These are phyloP conservation scores for Arachis monticola DNA, from an alignment of 331 rosid genomes.

Conservation along the genomic window DNA sequence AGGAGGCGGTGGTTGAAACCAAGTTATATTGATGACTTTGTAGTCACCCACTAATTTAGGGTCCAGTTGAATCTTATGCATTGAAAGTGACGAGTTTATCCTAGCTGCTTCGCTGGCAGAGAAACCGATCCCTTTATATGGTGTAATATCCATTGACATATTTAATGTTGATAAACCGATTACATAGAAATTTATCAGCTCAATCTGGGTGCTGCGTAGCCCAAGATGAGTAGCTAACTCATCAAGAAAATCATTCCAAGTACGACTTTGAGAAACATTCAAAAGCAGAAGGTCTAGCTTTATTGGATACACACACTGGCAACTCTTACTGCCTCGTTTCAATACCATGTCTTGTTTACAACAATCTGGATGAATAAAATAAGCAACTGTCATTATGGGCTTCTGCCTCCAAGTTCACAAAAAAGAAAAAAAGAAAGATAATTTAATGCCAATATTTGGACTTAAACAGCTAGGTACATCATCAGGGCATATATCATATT, in stretches of 20 bases:
- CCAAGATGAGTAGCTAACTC: slow-evolving; percentile 73
- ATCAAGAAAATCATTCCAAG: slow-evolving; percentile 65
- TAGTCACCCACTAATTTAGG: slow-evolving; percentile 77
- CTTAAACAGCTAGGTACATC: slow-evolving; percentile 1
- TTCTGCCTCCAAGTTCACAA: slow-evolving; percentile 15
- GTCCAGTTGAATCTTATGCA: slow-evolving; percentile 72
- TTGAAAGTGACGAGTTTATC: slow-evolving; percentile 72
- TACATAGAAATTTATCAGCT: slow-evolving; percentile 78
- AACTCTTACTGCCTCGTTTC: slow-evolving; percentile 65
- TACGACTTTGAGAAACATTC: slow-evolving; percentile 76
- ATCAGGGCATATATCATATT: slow-evolving; percentile 1
- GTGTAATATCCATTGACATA: slow-evolving; percentile 92
- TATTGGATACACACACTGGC: slow-evolving; percentile 91
- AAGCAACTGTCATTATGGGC: slow-evolving; percentile 28
- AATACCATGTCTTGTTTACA: slow-evolving; percentile 78
- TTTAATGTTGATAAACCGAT: slow-evolving; percentile 63
- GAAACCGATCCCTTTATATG: slow-evolving; percentile 71
- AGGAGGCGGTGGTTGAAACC: slow-evolving; percentile 80
- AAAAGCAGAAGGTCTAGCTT: slow-evolving; percentile 88
- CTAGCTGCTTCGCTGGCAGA: slow-evolving; percentile 64
- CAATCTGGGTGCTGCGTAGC: slow-evolving; percentile 68
- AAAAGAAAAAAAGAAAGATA: slow-evolving; percentile 1
- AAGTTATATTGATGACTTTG: slow-evolving; percentile 77
- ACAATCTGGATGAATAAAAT: slow-evolving; percentile 69
- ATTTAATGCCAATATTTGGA: not conserved